Base-by-base conservation (phyloP, 176 grass and related monocot genomes). In the Oryza meridionalis region DNA sequence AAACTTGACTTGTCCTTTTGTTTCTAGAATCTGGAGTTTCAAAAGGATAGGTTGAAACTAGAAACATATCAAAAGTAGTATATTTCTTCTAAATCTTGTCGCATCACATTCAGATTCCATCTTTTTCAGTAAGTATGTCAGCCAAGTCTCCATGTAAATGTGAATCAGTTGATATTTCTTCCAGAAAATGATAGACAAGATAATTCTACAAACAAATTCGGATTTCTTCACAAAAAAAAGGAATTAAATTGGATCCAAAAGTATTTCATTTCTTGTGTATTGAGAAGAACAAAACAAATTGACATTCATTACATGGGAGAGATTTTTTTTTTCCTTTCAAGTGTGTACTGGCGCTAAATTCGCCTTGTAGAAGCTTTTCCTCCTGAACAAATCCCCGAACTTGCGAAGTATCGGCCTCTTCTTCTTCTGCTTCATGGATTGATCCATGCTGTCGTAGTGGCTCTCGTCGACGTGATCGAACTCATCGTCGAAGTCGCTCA, bases 351-450 rank as follows among this genome's bases (percentile, higher is more conserved):
- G 90, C 29, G 73, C 69, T 17, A 78, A 82, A 69, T 82, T 87
- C 2, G 81, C n/a, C 68, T 91, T 93, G 31, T 93, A 72, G 66
- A 87, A 84, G 70, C 86, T 91, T 76, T 89, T 94, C 89, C 86
- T 89, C 76, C 86, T 86, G 73, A 98, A 86, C 22, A 93, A 73
- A 40, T 90, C 93, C 5, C 91, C 93, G 22, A 99, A 92, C 88
- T 89, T 99, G 31, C 84, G 84, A 33, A 90, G 72, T 38, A 99
- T 89, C 0, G 77, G 82, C 63, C 84, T 76, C 73, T 92, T 98
- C 91, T 90, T 94, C 74, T 90, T 91, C 69, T 74, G 38, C 67
- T 82, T 83, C 46, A 29, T 77, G 53, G 89, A 15, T 4, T 86
- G 37, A 16, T 92, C 89, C 37, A 61, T 47, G 15, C 42, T 67